phyloP scores from a whole-genome alignment of 768 basidiomycete species.

The Amanita molliuscula region DNA sequence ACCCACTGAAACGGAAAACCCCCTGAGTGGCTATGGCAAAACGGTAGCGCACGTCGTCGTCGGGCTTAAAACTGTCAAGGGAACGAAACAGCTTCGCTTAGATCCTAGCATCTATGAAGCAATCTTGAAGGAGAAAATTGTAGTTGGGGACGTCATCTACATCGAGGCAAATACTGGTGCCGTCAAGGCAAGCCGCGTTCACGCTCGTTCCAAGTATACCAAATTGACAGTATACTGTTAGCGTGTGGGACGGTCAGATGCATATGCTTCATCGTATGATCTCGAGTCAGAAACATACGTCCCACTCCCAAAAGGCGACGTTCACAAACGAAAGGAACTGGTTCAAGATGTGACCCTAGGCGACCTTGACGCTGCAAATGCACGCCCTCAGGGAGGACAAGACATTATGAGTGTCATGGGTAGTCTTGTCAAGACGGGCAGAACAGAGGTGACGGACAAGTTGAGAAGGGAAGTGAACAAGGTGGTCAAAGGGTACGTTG shows the following conservation, averaged over 20 bases:
- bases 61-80: slow-evolving; percentile 87
- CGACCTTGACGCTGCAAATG: slow-evolving; percentile 94
- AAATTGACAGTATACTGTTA: slow-evolving; percentile 18
- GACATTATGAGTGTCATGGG: slow-evolving; percentile 99
- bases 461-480: slow-evolving; percentile 93
- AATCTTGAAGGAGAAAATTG: slow-evolving; percentile 94
- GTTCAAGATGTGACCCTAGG: slow-evolving; percentile 94
- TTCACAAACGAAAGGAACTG: slow-evolving; percentile 92
- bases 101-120: slow-evolving; percentile 97
- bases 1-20: slow-evolving; percentile 94
- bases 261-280: slow-evolving; percentile 95
- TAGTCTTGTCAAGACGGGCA: slow-evolving; percentile 76
- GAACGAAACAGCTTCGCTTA: slow-evolving; percentile 88
- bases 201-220: neutral
- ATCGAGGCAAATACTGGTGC: slow-evolving; percentile 91
- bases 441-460: slow-evolving; percentile 97
- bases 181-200: slow-evolving; percentile 61
- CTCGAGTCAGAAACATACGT: slow-evolving; percentile 98
- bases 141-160: slow-evolving; percentile 95
- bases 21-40: slow-evolving; percentile 95
- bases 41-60: slow-evolving; percentile 97
- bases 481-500: slow-evolving; percentile 94
- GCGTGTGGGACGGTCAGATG: slow-evolving; percentile 95
- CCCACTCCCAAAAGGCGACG: slow-evolving; percentile 92
- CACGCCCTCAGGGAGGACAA: slow-evolving; percentile 90